Conservation (phyloP, 768 basidiomycete genomes). For the Royoungia palumana region DNA sequence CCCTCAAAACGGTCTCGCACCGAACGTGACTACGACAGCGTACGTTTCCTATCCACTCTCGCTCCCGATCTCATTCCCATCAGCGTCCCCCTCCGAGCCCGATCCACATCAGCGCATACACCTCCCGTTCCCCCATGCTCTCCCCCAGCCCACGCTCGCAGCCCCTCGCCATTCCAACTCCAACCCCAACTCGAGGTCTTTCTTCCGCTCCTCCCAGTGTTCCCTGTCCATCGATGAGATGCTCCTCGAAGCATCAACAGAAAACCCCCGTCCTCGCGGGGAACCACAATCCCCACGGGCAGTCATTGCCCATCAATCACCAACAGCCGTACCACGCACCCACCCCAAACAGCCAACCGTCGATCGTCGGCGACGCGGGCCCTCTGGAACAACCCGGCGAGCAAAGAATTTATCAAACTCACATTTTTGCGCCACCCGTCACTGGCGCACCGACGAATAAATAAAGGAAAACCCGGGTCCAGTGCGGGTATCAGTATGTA, state of each 20-base stretch:
- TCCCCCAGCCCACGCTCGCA: constrained; percentile 10
- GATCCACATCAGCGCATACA: constrained; percentile 28
- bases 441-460: constrained; percentile 70
- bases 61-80: constrained; percentile 10
- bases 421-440: constrained; percentile 65
- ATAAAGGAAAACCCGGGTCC: constrained; percentile 51
- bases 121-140: constrained; percentile 17
- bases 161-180: constrained; percentile 14
- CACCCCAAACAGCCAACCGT: constrained; percentile 12
- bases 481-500: constrained; percentile 22
- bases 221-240: constrained; percentile 45
- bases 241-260: constrained; percentile 43
- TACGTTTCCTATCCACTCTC: background rate
- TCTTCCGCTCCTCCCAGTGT: no score
- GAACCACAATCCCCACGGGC: constrained; percentile 31
- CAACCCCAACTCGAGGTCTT: constrained; percentile 26
- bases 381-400: constrained; percentile 35
- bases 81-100: constrained; percentile 18
- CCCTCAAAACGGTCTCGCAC: no score
- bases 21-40: constrained; percentile 33
- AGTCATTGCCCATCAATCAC: constrained; percentile 30
- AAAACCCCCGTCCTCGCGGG: constrained; percentile 32
- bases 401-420: constrained; percentile 50
- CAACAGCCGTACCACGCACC: constrained; percentile 27
- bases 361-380: constrained; percentile 22